phyloP scores from a whole-genome alignment of 768 basidiomycete species.

The Boletus edulis region DNA sequence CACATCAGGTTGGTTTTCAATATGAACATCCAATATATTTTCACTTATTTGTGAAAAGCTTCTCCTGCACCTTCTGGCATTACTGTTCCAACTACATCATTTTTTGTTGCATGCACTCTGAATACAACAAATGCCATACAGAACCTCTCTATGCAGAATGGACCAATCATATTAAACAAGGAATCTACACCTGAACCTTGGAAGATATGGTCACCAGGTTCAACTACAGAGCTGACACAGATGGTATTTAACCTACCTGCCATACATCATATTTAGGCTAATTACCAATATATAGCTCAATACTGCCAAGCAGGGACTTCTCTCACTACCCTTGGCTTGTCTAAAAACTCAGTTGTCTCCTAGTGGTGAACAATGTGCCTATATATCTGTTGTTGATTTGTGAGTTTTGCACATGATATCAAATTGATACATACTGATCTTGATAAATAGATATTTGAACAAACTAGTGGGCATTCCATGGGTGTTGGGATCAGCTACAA shows the following conservation, averaged over 20 bases:
- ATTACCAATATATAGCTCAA: not conserved
- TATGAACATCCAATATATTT: not conserved
- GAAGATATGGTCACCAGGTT: slow-evolving; percentile 5
- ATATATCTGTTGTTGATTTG: not conserved
- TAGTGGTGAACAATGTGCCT: not conserved
- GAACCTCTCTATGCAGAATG: slow-evolving; percentile 1
- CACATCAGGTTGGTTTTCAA: not conserved
- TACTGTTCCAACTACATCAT: not conserved
- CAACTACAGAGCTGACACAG: not conserved
- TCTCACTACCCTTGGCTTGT: not conserved
- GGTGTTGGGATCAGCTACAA: not conserved
- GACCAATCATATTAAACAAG: not conserved
- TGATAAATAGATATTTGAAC: not conserved
- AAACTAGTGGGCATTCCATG: not conserved
- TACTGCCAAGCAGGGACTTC: not conserved
- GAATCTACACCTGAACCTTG: not conserved
- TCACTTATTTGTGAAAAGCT: not conserved
- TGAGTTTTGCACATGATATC: not conserved
- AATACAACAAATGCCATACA: not conserved
- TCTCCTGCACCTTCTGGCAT: rapidly evolving
- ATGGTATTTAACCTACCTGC: not conserved
- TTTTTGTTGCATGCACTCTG: slow-evolving; percentile 8
- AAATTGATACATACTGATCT: not conserved
- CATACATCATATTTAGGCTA: not conserved
- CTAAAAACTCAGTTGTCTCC: not conserved